These are phyloP conservation scores for Saururus chinensis DNA, from an alignment of 164 flowering plant genomes.

Conservation along the genomic window DNA sequence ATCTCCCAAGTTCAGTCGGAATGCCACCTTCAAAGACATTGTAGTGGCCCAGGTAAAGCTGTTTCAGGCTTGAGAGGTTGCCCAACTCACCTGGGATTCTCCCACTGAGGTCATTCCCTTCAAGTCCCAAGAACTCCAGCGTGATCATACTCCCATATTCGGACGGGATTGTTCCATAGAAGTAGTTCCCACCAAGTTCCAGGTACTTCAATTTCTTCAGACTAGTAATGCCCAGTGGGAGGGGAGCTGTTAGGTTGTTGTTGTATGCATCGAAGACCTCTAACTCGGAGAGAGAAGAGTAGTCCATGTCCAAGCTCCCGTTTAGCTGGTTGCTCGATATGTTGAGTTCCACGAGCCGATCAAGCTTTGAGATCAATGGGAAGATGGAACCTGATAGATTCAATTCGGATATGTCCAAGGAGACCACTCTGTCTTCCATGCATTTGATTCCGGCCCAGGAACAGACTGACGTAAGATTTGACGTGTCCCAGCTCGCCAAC, in stretches of 20 bases:
- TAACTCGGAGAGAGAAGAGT: slow-evolving; percentile 36
- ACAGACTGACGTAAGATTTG: slow-evolving; percentile 52
- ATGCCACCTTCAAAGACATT: slow-evolving; percentile 81
- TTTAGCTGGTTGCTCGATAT: slow-evolving; percentile 70
- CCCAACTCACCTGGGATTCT: slow-evolving; percentile 77
- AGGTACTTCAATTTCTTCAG: slow-evolving; percentile 47
- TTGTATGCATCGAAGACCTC: slow-evolving; percentile 70
- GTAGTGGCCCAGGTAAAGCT: slow-evolving; percentile 62
- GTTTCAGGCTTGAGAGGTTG: slow-evolving; percentile 52
- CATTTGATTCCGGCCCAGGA: slow-evolving; percentile 75
- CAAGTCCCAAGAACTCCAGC: slow-evolving; percentile 55
- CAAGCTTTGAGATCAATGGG: slow-evolving; percentile 33
- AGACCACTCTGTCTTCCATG: slow-evolving; percentile 34
- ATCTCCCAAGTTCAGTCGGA: slow-evolving; percentile 62
- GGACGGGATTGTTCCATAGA: slow-evolving; percentile 59
- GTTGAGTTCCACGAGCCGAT: slow-evolving; percentile 46
- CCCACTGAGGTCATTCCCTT: slow-evolving; percentile 71
- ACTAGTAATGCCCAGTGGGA: slow-evolving; percentile 41
- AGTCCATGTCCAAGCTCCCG: slow-evolving; percentile 72
- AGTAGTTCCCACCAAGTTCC: slow-evolving; percentile 82
- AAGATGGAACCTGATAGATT: slow-evolving; percentile 54
- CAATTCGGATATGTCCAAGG: slow-evolving; percentile 54
- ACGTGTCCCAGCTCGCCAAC: slow-evolving; percentile 40
- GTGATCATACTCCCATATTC: slow-evolving; percentile 42
- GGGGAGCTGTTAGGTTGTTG: slow-evolving; percentile 64